Conservation (phyloP, 208 protist genomes). For the Leishmania amazonensis region DNA sequence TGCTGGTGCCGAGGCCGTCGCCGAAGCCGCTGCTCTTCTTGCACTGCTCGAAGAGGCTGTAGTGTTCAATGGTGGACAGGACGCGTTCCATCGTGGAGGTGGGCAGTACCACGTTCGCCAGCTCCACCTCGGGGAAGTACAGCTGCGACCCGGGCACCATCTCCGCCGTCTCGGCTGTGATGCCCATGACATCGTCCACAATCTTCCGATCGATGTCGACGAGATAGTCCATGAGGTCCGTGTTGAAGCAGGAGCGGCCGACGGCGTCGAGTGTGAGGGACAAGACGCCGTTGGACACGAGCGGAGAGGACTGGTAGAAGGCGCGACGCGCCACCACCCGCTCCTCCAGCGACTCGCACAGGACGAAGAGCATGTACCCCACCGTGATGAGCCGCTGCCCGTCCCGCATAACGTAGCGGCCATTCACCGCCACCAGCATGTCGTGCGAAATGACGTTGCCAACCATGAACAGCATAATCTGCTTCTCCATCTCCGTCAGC, state of each 20-base stretch:
- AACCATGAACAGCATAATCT: constrained; percentile 86
- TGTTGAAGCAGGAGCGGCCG: constrained; percentile 80
- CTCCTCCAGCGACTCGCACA: constrained; percentile 88
- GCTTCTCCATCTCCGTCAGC: constrained; percentile 91
- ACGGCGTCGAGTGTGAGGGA: constrained; percentile 58
- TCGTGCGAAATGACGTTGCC: constrained; percentile 90
- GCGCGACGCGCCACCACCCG: constrained; percentile 75
- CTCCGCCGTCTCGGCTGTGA: constrained; percentile 85
- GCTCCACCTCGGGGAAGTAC: constrained; percentile 76
- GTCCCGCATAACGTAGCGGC: constrained; percentile 87
- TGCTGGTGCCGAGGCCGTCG: constrained; percentile 61
- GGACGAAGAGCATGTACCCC: constrained; percentile 90
- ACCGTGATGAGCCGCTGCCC: constrained; percentile 83
- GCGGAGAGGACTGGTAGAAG: constrained; percentile 87
- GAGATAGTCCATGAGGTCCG: constrained; percentile 92
- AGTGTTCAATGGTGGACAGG: constrained; percentile 87
- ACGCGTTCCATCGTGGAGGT: constrained; percentile 75
- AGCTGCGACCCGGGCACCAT: constrained; percentile 91
- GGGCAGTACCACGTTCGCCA: constrained; percentile 88
- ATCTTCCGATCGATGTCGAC: constrained; percentile 94
- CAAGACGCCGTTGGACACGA: constrained; percentile 77
- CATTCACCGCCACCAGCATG: constrained; percentile 88
- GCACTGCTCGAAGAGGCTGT: constrained; percentile 82
- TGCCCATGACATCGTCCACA: constrained; percentile 91
- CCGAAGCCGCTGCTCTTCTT: constrained; percentile 81